phyloP scores from a whole-genome alignment of 768 basidiomycete genomes.

The Melanogaster broomeanus region DNA sequence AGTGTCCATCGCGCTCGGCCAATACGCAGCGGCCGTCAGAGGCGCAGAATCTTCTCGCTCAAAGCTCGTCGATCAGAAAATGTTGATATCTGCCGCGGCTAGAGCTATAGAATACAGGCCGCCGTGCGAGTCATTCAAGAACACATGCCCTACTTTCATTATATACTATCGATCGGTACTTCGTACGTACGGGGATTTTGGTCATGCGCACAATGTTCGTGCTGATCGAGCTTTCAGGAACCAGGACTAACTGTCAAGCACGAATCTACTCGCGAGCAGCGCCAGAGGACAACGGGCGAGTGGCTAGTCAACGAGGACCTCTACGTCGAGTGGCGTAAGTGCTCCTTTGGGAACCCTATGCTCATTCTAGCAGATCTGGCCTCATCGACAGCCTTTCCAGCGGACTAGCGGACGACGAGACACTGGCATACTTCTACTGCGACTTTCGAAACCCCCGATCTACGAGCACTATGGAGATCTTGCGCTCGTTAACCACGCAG shows the following conservation, averaged over 20 bases:
- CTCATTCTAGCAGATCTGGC: not conserved
- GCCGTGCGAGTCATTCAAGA: not conserved
- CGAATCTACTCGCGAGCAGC: not conserved
- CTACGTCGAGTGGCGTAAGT: not conserved
- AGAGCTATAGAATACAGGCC: not conserved
- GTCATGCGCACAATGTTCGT: not conserved
- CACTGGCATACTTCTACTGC: conserved; percentile 10
- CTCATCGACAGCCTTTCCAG: not conserved
- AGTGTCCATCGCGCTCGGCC: too few relatives aligned
- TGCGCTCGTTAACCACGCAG: conserved; percentile 6
- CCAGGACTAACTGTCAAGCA: not conserved
- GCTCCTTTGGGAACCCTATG: conserved; percentile 1
- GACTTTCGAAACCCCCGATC: conserved; percentile 5
- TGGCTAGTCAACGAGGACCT: not conserved
- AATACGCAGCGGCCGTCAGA: too few relatives aligned
- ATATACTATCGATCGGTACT: not conserved
- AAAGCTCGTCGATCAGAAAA: not conserved
- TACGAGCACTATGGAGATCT: not conserved
- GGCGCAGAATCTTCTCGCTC: not conserved
- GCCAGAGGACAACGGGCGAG: not conserved
- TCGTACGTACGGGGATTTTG: not conserved
- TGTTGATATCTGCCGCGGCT: not conserved
- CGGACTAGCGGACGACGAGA: not conserved
- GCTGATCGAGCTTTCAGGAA: not conserved
- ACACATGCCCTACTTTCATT: not conserved